Percentiles rank a stretch among this genome's conserved stretches.
Evolutionary conservation across 73 alveolate species (phyloP).

Genomic region (Paramecium tetraurelia): DNA sequence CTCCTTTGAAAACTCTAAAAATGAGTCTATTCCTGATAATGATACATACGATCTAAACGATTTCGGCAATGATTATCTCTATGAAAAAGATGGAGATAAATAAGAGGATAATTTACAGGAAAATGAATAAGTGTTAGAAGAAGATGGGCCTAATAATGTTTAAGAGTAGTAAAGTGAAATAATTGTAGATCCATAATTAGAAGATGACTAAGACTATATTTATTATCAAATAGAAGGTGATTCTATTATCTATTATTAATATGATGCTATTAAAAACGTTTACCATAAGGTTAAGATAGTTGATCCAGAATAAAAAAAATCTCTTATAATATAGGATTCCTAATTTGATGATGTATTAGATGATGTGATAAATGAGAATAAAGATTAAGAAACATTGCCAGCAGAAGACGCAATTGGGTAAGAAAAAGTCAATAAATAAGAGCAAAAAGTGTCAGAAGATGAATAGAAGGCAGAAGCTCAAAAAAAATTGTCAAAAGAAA

Average conservation of each 20-base stretch:
- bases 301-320: not conserved
- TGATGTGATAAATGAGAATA: not conserved
- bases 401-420: not conserved
- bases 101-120: not conserved
- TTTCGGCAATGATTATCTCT: not conserved
- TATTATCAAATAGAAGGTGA: conserved; percentile 6
- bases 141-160: not conserved
- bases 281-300: not conserved
- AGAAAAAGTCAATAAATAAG: not conserved
- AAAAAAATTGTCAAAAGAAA: not conserved
- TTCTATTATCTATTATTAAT: not conserved
- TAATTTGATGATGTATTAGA: not conserved
- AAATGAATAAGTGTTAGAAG: not conserved
- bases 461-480: not conserved
- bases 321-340: not conserved
- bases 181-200: not conserved
- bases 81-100: not conserved
- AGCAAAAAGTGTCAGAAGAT: not conserved
- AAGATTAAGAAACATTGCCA: not conserved
- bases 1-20: not conserved
- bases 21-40: not conserved
- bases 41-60: not conserved
- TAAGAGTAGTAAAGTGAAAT: not conserved
- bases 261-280: not conserved
- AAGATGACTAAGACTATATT: not conserved